Evolutionary conservation across 805 yeast species (phyloP).

Genomic region (Candida insectorum): DNA sequence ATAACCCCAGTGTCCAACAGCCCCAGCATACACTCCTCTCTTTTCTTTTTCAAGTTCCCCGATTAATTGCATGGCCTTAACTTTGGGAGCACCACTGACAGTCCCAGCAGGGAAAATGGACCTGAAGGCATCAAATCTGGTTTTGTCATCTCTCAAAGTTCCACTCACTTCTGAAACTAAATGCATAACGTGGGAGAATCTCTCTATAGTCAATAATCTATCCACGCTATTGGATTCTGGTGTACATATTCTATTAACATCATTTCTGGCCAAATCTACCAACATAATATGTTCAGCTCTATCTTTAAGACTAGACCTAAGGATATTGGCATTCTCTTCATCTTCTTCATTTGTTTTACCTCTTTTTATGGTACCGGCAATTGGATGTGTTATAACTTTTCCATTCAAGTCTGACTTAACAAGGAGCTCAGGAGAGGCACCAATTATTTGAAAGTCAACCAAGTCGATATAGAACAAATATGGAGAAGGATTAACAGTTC

Average conservation of each 20-base stretch:
- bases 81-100: conserved; percentile 97
- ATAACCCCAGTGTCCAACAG: conserved; percentile 97
- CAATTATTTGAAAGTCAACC: conserved; percentile 88
- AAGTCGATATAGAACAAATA: conserved; percentile 92
- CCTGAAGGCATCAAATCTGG: conserved; percentile 94
- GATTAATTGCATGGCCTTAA: conserved; percentile 92
- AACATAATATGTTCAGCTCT: conserved; percentile 98
- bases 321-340: conserved; percentile 70
- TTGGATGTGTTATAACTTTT: conserved; percentile 89
- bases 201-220: conserved; percentile 80
- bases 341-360: conserved; percentile 93
- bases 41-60: conserved; percentile 87
- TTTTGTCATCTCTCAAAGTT: conserved; percentile 73
- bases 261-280: conserved; percentile 96
- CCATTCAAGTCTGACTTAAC: conserved; percentile 75
- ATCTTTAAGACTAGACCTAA: conserved; percentile 79
- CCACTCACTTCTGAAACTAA: conserved; percentile 94
- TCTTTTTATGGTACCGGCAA: conserved; percentile 93
- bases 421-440: conserved; percentile 94
- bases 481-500: conserved; percentile 97
- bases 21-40: conserved; percentile 97
- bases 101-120: conserved; percentile 99
- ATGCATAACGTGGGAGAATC: conserved; percentile 97
- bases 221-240: conserved; percentile 85
- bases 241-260: conserved; percentile 89